Percentiles rank a stretch among this genome's conserved stretches.
phyloP scores from a whole-genome alignment of 176 grass and related monocot genomes.

The Aegilops umbellulata region DNA sequence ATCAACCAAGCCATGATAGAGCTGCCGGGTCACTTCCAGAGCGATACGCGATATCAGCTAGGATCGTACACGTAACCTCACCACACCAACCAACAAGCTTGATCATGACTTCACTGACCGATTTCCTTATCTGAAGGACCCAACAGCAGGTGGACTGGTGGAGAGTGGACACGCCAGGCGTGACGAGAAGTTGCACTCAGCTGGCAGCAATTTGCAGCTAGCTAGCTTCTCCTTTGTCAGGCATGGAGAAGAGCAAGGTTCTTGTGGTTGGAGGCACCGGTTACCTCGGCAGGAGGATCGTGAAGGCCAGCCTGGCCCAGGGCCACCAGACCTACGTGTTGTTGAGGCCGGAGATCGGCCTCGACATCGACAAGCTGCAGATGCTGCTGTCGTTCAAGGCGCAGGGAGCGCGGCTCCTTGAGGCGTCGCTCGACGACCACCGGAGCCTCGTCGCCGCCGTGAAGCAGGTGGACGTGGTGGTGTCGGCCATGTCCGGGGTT shows the following conservation, averaged over 20 bases:
- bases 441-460: conserved; percentile 42
- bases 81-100: no score
- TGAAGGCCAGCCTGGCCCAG: conserved; percentile 34
- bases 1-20: no score
- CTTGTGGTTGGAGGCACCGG: conserved; percentile 39
- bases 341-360: conserved; percentile 45
- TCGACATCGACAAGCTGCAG: conserved; percentile 38
- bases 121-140: no score
- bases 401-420: conserved; percentile 39
- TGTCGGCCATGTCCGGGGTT: conserved; percentile 39
- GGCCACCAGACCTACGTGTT: conserved; percentile 53
- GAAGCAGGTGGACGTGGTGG: conserved; percentile 56
- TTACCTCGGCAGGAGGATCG: conserved; percentile 31
- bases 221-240: neutral
- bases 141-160: no score
- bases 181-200: neutral
- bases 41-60: no score
- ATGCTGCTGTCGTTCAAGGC: conserved; percentile 55
- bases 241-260: conserved; percentile 4
- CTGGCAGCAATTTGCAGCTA: neutral
- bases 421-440: conserved; percentile 48
- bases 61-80: no score
- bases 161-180: no score
- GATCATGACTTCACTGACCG: no score
- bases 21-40: no score